A percentile compares a stretch with the other conserved stretches of the same genome.
Evolutionary conservation across 345 rosid species (phyloP).

Genomic region (Sapria himalayana): DNA sequence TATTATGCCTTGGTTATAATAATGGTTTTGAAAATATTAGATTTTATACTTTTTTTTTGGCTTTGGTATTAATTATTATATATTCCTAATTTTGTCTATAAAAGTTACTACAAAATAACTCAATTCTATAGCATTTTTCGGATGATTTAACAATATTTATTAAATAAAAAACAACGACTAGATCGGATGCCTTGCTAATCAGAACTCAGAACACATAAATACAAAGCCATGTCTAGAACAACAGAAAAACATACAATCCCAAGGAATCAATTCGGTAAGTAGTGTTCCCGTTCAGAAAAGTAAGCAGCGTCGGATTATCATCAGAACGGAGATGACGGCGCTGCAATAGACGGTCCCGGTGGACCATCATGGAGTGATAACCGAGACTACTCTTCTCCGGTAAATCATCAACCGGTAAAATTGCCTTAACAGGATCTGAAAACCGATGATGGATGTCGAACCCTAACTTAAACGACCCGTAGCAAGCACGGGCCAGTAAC

Average conservation of each 20-base stretch:
- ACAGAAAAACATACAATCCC: conserved; percentile 46
- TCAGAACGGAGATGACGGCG: conserved; percentile 40
- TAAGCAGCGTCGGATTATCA: conserved; percentile 27
- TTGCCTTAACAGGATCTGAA: conserved; percentile 57
- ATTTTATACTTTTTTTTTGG: no score
- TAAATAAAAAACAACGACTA: not conserved
- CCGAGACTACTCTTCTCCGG: conserved; percentile 44
- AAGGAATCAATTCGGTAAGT: conserved; percentile 25
- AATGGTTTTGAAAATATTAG: no score
- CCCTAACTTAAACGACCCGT: conserved; percentile 38
- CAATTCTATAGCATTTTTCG: no score
- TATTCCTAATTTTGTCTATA: no score
- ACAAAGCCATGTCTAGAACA: no score
- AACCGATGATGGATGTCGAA: conserved; percentile 61
- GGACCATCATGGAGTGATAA: conserved; percentile 48
- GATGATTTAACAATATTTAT: no score
- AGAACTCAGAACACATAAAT: no score
- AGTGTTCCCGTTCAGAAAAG: conserved; percentile 50
- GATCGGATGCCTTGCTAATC: no score
- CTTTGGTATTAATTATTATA: no score
- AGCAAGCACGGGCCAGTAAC: conserved; percentile 10
- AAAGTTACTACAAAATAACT: no score
- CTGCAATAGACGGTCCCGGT: conserved; percentile 45
- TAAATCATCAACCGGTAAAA: conserved; percentile 32
- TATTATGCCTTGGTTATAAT: no score